These are phyloP conservation scores for Hypoxylon fuscum DNA, from an alignment of 495 filamentous ascomycete species.

Conservation along the genomic window DNA sequence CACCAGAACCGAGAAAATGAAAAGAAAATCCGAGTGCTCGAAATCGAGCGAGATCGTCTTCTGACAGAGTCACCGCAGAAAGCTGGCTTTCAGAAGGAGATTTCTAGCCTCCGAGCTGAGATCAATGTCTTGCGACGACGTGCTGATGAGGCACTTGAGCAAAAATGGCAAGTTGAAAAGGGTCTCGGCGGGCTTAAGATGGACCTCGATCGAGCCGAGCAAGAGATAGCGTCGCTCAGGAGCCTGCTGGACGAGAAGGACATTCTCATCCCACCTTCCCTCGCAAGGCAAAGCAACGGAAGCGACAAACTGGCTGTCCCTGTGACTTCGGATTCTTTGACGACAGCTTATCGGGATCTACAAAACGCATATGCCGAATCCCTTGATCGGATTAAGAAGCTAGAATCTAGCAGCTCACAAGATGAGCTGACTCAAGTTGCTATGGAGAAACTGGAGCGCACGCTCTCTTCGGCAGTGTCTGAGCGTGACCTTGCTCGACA, in stretches of 20 bases:
- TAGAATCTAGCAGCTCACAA: conserved; percentile 55
- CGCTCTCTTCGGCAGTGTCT: conserved; percentile 70
- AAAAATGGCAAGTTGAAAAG: conserved; percentile 97
- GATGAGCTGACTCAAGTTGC: conserved; percentile 65
- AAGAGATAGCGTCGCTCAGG: conserved; percentile 85
- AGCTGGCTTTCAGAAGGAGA: conserved; percentile 83
- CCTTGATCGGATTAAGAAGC: conserved; percentile 63
- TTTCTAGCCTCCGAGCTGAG: conserved; percentile 79
- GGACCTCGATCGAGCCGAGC: conserved; percentile 94
- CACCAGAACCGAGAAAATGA: conserved; percentile 81
- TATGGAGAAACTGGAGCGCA: conserved; percentile 69
- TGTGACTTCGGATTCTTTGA: conserved; percentile 75
- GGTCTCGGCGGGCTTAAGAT: conserved; percentile 92
- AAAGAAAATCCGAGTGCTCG: conserved; percentile 77
- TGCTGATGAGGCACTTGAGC: conserved; percentile 94
- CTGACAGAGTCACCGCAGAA: conserved; percentile 73
- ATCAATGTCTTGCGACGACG: conserved; percentile 84
- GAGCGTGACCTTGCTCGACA: conserved; percentile 75
- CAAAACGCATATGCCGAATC: conserved; percentile 66
- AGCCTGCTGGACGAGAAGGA: conserved; percentile 87
- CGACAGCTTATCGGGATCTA: conserved; percentile 81
- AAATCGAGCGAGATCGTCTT: conserved; percentile 80
- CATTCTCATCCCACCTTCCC: conserved; percentile 69
- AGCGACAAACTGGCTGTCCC: conserved; percentile 42
- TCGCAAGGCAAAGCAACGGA: conserved; percentile 57